A percentile compares a stretch with the other conserved stretches of the same genome.
Evolutionary conservation across 148 eudicot genomes (phyloP).

Genomic region (Camellia japonica): DNA sequence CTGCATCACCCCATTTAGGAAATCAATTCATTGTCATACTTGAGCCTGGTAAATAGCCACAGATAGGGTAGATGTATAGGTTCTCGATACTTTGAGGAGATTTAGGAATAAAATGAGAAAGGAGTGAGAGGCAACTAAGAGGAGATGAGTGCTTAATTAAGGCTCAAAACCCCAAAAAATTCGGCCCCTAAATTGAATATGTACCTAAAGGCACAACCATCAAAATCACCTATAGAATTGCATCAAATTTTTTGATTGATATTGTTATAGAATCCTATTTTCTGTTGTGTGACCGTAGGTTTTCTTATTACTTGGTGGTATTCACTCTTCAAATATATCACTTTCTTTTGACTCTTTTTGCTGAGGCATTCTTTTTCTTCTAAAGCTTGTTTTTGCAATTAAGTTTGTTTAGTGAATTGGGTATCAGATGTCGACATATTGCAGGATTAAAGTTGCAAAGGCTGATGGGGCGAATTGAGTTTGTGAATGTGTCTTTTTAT

Average conservation of each 20-base stretch:
- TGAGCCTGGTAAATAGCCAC: neutral
- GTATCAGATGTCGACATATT: constrained; percentile 16
- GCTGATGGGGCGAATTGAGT: constrained; percentile 69
- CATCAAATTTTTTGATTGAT: neutral
- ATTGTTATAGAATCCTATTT: neutral
- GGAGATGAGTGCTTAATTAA: neutral
- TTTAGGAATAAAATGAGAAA: neutral
- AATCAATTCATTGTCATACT: no score
- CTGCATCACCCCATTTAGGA: no score
- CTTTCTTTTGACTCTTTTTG: neutral
- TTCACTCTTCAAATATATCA: neutral
- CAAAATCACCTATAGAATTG: neutral
- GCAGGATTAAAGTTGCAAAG: constrained; percentile 70
- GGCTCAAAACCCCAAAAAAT: neutral
- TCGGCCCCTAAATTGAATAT: neutral
- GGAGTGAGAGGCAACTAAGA: neutral
- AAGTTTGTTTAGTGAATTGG: neutral
- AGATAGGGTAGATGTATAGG: neutral
- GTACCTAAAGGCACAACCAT: neutral
- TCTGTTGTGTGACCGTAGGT: neutral
- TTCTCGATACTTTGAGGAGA: neutral
- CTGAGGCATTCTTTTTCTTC: no score
- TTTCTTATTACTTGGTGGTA: neutral
- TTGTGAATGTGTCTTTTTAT: constrained; percentile 67
- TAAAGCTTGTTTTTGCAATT: neutral